Conservation (phyloP, 257 asterid species). For the Fraxinus anomala region DNA sequence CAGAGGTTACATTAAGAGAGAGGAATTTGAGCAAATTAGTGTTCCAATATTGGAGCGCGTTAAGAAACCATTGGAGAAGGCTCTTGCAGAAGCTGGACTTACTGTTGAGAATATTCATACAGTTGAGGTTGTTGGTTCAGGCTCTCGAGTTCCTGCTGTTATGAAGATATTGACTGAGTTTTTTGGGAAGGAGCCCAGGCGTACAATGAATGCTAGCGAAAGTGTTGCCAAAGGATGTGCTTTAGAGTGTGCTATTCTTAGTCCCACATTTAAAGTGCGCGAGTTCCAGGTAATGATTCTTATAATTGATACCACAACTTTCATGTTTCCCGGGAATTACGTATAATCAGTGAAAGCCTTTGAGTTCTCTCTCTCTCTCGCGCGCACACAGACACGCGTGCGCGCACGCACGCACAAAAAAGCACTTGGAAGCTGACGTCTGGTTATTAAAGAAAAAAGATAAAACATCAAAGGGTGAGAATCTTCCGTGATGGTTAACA, state of each 20-base stretch:
- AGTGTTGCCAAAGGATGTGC: conserved; percentile 59
- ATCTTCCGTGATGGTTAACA: background rate
- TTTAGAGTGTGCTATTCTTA: conserved; percentile 49
- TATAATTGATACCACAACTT: background rate
- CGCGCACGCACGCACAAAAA: background rate
- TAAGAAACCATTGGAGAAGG: conserved; percentile 52
- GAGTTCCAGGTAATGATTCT: conserved; percentile 43
- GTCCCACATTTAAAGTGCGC: conserved; percentile 52
- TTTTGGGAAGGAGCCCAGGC: conserved; percentile 56
- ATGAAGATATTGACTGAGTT: conserved; percentile 48
- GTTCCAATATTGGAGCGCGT: conserved; percentile 53
- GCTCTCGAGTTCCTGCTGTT: conserved; percentile 59
- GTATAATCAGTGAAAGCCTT: too few species aligned
- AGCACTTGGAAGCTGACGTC: background rate
- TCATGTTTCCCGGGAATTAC: too few species aligned
- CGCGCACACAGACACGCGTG: background rate
- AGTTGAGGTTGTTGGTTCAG: conserved; percentile 56
- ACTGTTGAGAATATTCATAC: conserved; percentile 39
- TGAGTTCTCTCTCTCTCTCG: background rate
- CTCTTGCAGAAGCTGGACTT: conserved; percentile 53
- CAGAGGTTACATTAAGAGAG: conserved; percentile 51
- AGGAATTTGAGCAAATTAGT: conserved; percentile 53
- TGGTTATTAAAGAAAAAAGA: background rate
- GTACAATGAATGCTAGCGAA: conserved; percentile 64
- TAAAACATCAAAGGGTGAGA: background rate